Base-by-base conservation (phyloP, 73 alveolate species). In the Tetrahymena thermophila region DNA sequence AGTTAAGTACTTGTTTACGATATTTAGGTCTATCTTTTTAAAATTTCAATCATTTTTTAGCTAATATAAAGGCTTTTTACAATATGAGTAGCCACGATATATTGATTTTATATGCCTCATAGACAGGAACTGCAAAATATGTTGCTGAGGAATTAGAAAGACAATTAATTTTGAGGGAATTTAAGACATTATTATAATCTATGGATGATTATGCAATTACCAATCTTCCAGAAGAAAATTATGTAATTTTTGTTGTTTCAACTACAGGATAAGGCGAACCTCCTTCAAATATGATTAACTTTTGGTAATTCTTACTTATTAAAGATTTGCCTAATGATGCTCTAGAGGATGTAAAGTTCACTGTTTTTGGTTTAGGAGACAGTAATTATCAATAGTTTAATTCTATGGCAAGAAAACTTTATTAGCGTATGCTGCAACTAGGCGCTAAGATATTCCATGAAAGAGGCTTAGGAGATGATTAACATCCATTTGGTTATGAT, bases 311-410 rank as follows among this genome's bases (percentile, higher is more conserved):
- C 84, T 96, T 98, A 21, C 44, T 97, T 84, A 97, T 97, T 31
- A 96, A 97, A 94, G 97, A 96, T 94, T 94, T 98, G 31, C 98
- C 99, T n/a, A 43, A 93, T 31, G 95, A 97, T 35, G 96, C 98
- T 17, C 96, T 98, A 21, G 43, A 93, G 28, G 94, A 95, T 35
- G 50, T 98, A 94, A 85, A 95, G 85, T 98, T 97, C 93, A 95
- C 98, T n/a, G 99, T 98, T 42, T 98, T 98, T 96, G 99, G 99
- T 28, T 94, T 98, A 56, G 99, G 99, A 89, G 99, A 98, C 93
- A 97, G 98, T 19, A 94, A 98, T n/a, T 98, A 98, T 97, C 98
- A 97, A 85, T 85, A 96, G 50, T 98, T 98, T 94, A 98, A 98
- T 93, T 98, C 98, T 28, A 97, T 98, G 96, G 99, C 99, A 21